Base-by-base conservation (phyloP, 805 yeast species). In the Dipodascus geniculatus region DNA sequence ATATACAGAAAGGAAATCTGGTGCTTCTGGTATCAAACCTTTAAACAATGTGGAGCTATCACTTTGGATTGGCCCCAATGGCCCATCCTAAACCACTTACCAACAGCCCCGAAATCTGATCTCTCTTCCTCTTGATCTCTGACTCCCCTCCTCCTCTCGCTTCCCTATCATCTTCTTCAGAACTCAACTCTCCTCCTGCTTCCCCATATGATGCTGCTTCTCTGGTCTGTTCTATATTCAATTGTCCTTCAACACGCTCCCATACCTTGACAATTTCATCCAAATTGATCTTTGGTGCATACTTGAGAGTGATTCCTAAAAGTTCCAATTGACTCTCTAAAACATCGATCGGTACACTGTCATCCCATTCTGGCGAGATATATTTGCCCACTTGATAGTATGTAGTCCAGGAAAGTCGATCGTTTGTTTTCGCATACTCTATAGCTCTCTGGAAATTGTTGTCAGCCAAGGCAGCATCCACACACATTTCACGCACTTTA, bases 381-480 rank as follows among this genome's bases (percentile, higher is more conserved):
- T 65, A 76, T 65, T 85, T 83, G 2, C 86, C 85, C 2, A 84
- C 81, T 60, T 87, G 95, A 60, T 82, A 83, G 56, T 84, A 79
- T 0, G 86, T 79, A 23, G 81, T 73, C 96, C 96, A 88, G 4
- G 71, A 63, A 16, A 62, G 49, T 50, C 72, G 68, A 23, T 61
- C 50, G 23, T 51, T 31, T 9, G 55, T 31, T 44, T 58, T 53
- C 47, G 70, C 63, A 58, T 56, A 58, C 23, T 71, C 68, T 57
- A 72, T 74, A 0, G 95, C 89, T 57, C 71, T 79, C 1, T 65
- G 64, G 59, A 86, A 85, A 64, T 86, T 83, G 55, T 72, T 69
- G 50, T 83, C 79, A 1, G 75, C 79, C 23, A 85, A 70, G 0
- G 95, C 79, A 48, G 83, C 74, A 58, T 85, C 87, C 22, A 87